Conservation (phyloP, 129 eudicot genomes). For the Artemisia annua region DNA sequence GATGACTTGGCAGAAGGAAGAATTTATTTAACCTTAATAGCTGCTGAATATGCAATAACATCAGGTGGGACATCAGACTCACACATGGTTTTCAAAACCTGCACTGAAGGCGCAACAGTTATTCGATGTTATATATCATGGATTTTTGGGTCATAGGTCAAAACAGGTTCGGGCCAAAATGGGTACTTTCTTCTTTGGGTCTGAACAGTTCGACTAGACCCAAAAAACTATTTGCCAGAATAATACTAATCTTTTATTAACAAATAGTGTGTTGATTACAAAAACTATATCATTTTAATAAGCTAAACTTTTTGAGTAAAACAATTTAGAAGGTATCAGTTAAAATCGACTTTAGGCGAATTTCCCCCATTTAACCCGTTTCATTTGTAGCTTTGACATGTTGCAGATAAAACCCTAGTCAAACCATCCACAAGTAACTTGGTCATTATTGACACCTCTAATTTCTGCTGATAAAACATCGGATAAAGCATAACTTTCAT, state of each 20-base stretch:
- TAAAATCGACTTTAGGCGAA: background rate
- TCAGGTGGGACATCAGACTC: constrained; percentile 79
- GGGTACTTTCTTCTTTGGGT: background rate
- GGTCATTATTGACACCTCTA: background rate
- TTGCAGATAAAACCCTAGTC: background rate
- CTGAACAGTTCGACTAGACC: too few relatives aligned
- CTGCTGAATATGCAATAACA: constrained; percentile 79
- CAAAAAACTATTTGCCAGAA: background rate
- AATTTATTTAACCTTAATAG: constrained; percentile 66
- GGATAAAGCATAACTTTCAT: background rate
- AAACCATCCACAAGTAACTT: background rate
- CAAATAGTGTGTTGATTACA: background rate
- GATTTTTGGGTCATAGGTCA: background rate
- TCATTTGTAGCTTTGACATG: background rate
- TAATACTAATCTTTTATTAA: too few relatives aligned
- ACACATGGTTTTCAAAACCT: constrained; percentile 80
- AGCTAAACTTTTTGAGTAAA: background rate
- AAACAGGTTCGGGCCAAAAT: background rate
- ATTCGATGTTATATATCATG: constrained; percentile 20
- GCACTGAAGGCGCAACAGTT: constrained; percentile 51
- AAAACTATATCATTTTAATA: background rate
- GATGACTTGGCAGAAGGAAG: background rate
- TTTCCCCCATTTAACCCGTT: background rate
- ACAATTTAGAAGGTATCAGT: background rate
- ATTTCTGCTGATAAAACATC: background rate